A percentile compares a stretch with the other conserved stretches of the same genome.
phyloP scores from a whole-genome alignment of 768 basidiomycete genomes.

The Tylopilus felleus region DNA sequence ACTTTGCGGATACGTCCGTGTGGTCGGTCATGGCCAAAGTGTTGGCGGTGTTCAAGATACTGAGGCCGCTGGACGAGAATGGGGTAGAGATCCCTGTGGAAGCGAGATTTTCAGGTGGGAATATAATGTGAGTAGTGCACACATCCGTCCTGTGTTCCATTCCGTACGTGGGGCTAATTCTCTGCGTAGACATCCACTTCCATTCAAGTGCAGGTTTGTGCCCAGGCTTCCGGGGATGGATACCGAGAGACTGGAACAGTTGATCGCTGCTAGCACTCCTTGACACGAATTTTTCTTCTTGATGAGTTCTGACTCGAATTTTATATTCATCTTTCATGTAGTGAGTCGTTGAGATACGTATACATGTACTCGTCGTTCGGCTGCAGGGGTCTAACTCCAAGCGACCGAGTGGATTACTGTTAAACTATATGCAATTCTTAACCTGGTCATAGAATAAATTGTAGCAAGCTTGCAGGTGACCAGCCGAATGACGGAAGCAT shows the following conservation, averaged over 20 bases:
- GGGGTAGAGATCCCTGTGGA: conserved; percentile 4
- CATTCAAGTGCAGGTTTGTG: neutral
- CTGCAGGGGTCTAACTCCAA: too few relatives aligned
- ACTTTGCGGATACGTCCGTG: conserved; percentile 9
- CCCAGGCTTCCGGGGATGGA: neutral
- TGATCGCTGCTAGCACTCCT: neutral
- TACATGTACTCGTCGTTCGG: too few relatives aligned
- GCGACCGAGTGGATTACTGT: too few relatives aligned
- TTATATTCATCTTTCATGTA: too few relatives aligned
- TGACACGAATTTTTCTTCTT: too few relatives aligned
- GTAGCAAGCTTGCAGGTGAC: too few relatives aligned
- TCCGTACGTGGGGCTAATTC: neutral
- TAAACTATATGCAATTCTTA: too few relatives aligned
- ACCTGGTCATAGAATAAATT: too few relatives aligned
- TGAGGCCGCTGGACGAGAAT: neutral
- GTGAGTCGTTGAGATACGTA: too few relatives aligned
- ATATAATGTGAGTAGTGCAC: neutral
- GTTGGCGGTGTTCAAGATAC: neutral
- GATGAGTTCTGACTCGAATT: too few relatives aligned
- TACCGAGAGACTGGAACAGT: neutral
- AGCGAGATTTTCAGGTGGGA: neutral
- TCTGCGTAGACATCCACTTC: neutral
- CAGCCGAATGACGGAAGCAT: too few relatives aligned
- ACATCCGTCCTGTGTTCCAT: too few relatives aligned
- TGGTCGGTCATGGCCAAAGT: neutral